phyloP scores from a whole-genome alignment of 179 eudicot genomes.

The Spergularia azorica region DNA sequence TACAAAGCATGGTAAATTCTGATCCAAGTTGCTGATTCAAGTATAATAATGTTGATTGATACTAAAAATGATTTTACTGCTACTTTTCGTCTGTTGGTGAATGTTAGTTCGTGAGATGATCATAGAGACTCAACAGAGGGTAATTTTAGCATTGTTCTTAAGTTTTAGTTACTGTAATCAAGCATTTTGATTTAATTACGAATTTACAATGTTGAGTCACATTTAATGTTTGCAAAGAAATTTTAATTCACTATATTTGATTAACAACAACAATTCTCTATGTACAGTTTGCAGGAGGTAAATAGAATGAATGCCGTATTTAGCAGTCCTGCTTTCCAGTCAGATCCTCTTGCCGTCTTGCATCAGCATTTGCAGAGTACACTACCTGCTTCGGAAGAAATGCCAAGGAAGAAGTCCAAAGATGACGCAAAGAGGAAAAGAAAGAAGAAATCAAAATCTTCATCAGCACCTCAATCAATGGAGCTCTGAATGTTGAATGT shows the following conservation, averaged over 20 bases:
- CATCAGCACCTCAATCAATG: conserved; percentile 53
- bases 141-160: no score
- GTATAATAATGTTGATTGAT: no score
- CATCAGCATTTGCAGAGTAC: conserved; percentile 76
- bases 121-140: no score
- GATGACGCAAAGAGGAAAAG: conserved; percentile 44
- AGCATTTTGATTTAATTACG: not conserved
- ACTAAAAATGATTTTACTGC: not conserved
- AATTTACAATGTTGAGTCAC: not conserved
- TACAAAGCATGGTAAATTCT: conserved; percentile 12
- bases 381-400: conserved; percentile 57
- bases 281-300: conserved; percentile 67
- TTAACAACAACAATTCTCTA: no score
- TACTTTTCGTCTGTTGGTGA: not conserved
- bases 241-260: no score
- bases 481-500: conserved; percentile 43
- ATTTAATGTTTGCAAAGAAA: not conserved
- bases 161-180: not conserved
- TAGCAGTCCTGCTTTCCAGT: conserved; percentile 55
- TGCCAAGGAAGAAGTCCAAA: conserved; percentile 42
- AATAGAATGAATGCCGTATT: conserved; percentile 58
- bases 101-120: no score
- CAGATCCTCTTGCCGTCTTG: conserved; percentile 77
- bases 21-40: not conserved
- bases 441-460: conserved; percentile 50